Conservation (phyloP, 2,329 filamentous ascomycete genomes). For the Cladosporium velox region DNA sequence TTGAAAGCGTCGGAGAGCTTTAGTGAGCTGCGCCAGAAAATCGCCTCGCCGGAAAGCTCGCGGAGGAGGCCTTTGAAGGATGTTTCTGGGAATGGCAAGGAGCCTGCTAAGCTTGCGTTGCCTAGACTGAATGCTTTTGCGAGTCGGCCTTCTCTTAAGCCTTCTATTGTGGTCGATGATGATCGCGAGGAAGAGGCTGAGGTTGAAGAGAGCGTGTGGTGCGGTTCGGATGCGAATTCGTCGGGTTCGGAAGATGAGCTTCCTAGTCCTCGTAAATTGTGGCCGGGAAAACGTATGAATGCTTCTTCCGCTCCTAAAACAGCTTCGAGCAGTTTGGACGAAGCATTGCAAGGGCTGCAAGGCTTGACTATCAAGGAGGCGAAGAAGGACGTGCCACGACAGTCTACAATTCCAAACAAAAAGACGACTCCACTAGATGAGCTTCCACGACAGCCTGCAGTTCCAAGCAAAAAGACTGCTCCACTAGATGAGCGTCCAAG, state of each 20-base stretch:
- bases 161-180: slow-evolving; percentile 12
- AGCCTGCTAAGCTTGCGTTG: background rate
- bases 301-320: background rate
- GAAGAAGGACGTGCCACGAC: background rate
- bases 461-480: background rate
- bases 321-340: background rate
- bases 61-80: slow-evolving; percentile 17
- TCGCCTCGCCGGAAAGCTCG: slow-evolving; percentile 18
- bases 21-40: slow-evolving; percentile 18
- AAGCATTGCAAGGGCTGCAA: slow-evolving; percentile 13
- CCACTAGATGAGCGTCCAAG: background rate
- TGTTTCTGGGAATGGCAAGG: slow-evolving; percentile 4
- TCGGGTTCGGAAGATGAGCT: slow-evolving; percentile 32
- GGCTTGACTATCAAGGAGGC: slow-evolving; percentile 16
- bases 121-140: slow-evolving; percentile 8
- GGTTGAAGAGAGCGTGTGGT: slow-evolving; percentile 40
- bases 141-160: slow-evolving; percentile 8
- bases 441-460: background rate
- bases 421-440: background rate
- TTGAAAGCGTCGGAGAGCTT: slow-evolving; percentile 23
- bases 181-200: slow-evolving; percentile 30
- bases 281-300: slow-evolving; percentile 1
- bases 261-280: slow-evolving; percentile 32
- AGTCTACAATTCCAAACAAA: background rate
- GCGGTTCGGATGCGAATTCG: slow-evolving; percentile 31